Percentiles rank a stretch among this genome's conserved stretches.
Conservation (phyloP, 495 filamentous ascomycete species). For the Penicillium atrosanguineum region DNA sequence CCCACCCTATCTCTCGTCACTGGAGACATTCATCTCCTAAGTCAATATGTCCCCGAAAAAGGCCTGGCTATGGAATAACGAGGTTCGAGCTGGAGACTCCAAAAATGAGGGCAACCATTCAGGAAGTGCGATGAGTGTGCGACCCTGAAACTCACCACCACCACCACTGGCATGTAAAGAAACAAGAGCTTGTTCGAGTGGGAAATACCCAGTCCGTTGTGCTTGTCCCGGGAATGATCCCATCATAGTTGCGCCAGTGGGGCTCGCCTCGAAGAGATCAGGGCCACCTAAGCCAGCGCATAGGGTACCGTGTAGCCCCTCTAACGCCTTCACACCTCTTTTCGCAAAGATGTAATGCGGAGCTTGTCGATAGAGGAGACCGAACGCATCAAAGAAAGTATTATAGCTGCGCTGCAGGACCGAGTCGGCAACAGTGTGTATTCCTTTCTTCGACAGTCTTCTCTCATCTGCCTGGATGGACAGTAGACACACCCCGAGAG, state of each 20-base stretch:
- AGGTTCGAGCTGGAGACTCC: conserved; percentile 12
- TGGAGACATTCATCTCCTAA: background rate
- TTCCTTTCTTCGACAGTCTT: conserved; percentile 5
- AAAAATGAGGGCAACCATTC: conserved; percentile 17
- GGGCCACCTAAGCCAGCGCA: background rate
- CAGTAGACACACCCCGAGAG: conserved; percentile 16
- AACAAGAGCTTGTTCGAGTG: conserved; percentile 15
- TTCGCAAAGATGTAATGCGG: conserved; percentile 10
- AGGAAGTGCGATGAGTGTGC: conserved; percentile 3
- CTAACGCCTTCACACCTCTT: conserved; percentile 8
- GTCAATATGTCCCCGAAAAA: conserved; percentile 10
- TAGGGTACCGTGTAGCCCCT: conserved; percentile 10
- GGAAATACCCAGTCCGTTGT: background rate
- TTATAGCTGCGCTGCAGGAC: conserved; percentile 6
- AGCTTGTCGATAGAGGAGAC: conserved; percentile 11
- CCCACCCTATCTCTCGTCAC: background rate
- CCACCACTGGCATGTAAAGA: conserved; percentile 10
- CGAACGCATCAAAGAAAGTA: conserved; percentile 8
- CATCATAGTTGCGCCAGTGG: background rate
- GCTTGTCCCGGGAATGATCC: background rate
- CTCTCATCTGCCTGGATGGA: conserved; percentile 14
- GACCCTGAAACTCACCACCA: background rate
- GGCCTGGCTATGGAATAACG: conserved; percentile 12
- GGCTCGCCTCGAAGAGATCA: background rate
- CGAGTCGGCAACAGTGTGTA: conserved; percentile 7